phyloP scores from a whole-genome alignment of 2,329 filamentous ascomycete species.

The Cercospora berteroae region DNA sequence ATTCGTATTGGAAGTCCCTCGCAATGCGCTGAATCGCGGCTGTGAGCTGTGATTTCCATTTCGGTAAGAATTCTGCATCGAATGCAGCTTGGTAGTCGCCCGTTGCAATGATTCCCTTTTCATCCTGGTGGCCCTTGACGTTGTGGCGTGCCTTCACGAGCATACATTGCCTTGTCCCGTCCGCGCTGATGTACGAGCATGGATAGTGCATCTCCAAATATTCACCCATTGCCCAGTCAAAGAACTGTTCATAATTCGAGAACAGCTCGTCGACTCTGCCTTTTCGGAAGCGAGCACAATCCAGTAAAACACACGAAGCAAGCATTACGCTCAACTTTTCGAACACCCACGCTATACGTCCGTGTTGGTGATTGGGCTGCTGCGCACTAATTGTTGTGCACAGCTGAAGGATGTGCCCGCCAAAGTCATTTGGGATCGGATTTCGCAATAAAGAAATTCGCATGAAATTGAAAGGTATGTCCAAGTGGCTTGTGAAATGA shows the following conservation, averaged over 20 bases:
- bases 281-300: conserved; percentile 43
- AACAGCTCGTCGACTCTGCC: conserved; percentile 42
- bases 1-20: conserved; percentile 35
- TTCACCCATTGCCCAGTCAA: conserved; percentile 45
- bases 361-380: conserved; percentile 34
- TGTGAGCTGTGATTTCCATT: conserved; percentile 33
- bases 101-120: conserved; percentile 45
- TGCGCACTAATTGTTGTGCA: conserved; percentile 44
- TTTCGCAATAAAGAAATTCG: conserved; percentile 46
- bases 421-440: conserved; percentile 49
- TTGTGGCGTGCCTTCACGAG: conserved; percentile 37
- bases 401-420: conserved; percentile 52
- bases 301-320: conserved; percentile 53
- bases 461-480: conserved; percentile 54
- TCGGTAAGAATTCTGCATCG: conserved; percentile 33
- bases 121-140: conserved; percentile 44
- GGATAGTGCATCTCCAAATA: conserved; percentile 50
- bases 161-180: conserved; percentile 35
- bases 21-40: conserved; percentile 33
- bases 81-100: conserved; percentile 45
- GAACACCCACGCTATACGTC: conserved; percentile 42
- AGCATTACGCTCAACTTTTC: conserved; percentile 49
- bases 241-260: conserved; percentile 44
- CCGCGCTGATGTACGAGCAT: conserved; percentile 42
- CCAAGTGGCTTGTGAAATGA: conserved; percentile 48